Evolutionary conservation across 2,329 filamentous ascomycete genomes (phyloP), one percentile per base, ranked within the genome.

Genomic region (Botrytis hyacinthi): DNA sequence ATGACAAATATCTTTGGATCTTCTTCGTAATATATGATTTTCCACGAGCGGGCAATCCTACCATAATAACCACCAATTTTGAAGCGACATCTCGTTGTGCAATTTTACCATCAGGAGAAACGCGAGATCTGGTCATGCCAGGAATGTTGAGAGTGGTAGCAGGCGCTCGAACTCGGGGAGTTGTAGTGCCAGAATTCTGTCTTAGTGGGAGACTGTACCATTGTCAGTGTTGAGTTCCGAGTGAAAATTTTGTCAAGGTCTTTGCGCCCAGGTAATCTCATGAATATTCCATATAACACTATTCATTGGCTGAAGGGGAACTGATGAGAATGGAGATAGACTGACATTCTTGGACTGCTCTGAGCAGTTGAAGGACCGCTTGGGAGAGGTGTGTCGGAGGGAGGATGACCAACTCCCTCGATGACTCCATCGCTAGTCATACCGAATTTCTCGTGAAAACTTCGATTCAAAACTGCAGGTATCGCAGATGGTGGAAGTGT

Each of bases 1-100:
- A 99, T 68, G 97, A 95, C 69, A 99, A 85, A 81, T 98, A 99
- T 75, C 96, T 89, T 74, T 96, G 93, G 76, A 99, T 89, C 85
- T 99, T 99, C 86, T 98, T 98, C 75, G 96, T 98, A 80, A 99
- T 97, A 84, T 99, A 99, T 72, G 95, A 98, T 85, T 99, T 99
- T 81, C 96, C 96, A 79, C 96, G 88, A 16, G 96, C 96, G 4
- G 96, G 96, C 79, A 99, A 85, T 76, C 96, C 96, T 75, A 99
- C 96, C 96, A 99, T 99, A 82, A 99, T 91, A 79, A 99, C 97
- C 81, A 98, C 94, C 75, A 99, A 87, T 86, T 99, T 99, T 59
- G 96, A 93, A 68, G 95, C 96, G 68, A 99, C 93, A 87, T 99
- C 96, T 80, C 95, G 89, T 81, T 95, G 91, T 72, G 96, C 92